A percentile compares a stretch with the other conserved stretches of the same genome.
Evolutionary conservation across 306 rosid species (phyloP).

Genomic region (Inga leiocalycina): DNA sequence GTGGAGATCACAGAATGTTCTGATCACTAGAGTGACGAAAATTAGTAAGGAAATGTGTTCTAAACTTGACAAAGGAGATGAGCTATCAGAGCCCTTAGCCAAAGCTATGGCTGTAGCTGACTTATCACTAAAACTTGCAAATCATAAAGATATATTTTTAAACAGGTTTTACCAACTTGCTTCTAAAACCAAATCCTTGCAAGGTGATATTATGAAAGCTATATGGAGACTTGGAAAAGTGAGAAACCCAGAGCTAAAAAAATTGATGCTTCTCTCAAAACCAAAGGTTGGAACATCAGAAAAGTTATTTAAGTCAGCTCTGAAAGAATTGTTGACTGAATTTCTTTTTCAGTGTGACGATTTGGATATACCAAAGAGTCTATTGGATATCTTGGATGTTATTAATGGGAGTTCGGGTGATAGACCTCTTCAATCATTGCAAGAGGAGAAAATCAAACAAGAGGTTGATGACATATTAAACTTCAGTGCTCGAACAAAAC

Average conservation of each 20-base stretch:
- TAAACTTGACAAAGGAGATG: slow-evolving; percentile 46
- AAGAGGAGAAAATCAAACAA: slow-evolving; percentile 49
- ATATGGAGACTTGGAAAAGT: slow-evolving; percentile 50
- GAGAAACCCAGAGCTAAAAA: slow-evolving; percentile 46
- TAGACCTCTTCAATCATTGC: slow-evolving; percentile 5
- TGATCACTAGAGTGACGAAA: slow-evolving; percentile 44
- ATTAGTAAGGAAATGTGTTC: slow-evolving; percentile 51
- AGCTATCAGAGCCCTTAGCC: slow-evolving; percentile 63
- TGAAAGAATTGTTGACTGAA: slow-evolving; percentile 58
- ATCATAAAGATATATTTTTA: slow-evolving; percentile 41
- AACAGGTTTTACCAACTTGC: slow-evolving; percentile 54
- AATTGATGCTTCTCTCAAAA: slow-evolving; percentile 54
- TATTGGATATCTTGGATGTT: slow-evolving; percentile 50
- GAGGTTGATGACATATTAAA: slow-evolving; percentile 66
- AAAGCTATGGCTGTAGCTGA: slow-evolving; percentile 79
- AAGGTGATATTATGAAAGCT: slow-evolving; percentile 70
- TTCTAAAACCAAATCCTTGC: slow-evolving; percentile 63
- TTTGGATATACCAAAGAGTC: slow-evolving; percentile 61
- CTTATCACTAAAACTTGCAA: slow-evolving; percentile 55
- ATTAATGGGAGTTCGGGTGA: slow-evolving; percentile 47
- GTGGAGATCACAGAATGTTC: slow-evolving; percentile 57
- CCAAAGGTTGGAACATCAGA: slow-evolving; percentile 50
- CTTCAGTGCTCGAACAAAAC: slow-evolving; percentile 72
- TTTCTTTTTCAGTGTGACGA: slow-evolving; percentile 70
- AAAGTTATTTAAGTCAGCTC: slow-evolving; percentile 42